These are phyloP conservation scores for Fulvia fulva DNA, from an alignment of 2,329 filamentous ascomycete species.

Conservation along the genomic window DNA sequence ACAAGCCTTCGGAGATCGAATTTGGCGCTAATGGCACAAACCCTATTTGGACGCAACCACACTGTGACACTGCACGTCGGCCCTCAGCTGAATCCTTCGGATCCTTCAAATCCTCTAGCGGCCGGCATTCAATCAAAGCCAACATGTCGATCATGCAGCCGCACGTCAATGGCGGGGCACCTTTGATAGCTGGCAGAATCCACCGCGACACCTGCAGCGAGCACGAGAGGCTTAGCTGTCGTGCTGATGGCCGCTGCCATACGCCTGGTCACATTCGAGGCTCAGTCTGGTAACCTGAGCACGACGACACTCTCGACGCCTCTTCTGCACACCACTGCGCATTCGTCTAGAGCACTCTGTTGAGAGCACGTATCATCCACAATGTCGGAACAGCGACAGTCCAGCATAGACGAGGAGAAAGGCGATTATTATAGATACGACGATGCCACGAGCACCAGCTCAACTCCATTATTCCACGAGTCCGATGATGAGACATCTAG, in stretches of 20 bases:
- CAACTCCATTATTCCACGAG: neutral
- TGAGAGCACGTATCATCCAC: neutral
- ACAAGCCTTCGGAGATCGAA: neutral
- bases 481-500: neutral
- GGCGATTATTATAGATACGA: neutral
- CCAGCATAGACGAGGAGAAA: neutral
- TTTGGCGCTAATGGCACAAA: neutral
- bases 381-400: neutral
- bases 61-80: neutral
- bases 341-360: neutral
- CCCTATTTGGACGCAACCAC: neutral
- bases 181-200: neutral
- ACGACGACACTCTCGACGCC: neutral
- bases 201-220: neutral
- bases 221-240: neutral
- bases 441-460: neutral
- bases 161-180: neutral
- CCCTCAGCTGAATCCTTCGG: neutral
- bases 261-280: neutral
- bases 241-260: neutral
- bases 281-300: neutral
- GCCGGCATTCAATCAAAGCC: neutral
- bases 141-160: neutral
- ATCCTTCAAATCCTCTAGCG: neutral
- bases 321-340: neutral